These are phyloP conservation scores for Cicer yamashitae DNA, from an alignment of 306 rosid species.

Conservation along the genomic window DNA sequence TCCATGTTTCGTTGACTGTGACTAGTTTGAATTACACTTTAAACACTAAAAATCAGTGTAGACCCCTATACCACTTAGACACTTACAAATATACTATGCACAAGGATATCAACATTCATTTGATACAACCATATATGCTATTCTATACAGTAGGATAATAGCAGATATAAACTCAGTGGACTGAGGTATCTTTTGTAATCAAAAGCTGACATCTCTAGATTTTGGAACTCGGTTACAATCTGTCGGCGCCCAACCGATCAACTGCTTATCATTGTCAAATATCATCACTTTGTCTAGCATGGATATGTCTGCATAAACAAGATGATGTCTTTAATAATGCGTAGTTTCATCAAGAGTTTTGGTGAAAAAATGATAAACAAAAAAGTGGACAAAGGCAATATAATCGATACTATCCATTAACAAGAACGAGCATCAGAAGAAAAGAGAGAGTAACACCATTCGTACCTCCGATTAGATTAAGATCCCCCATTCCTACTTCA, in stretches of 20 bases:
- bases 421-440: slow-evolving; percentile 19
- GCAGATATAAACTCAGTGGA: neutral
- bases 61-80: neutral
- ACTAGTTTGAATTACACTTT: neutral
- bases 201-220: slow-evolving; percentile 53
- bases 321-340: neutral
- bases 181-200: slow-evolving; percentile 39
- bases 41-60: slow-evolving; percentile 17
- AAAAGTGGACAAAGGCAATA: neutral
- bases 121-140: slow-evolving; percentile 18
- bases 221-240: slow-evolving; percentile 72
- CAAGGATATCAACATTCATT: slow-evolving; percentile 1
- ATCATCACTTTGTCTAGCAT: slow-evolving; percentile 85
- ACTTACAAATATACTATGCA: slow-evolving; percentile 33
- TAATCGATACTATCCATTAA: neutral
- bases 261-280: slow-evolving; percentile 78
- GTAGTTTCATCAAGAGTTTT: slow-evolving; percentile 25
- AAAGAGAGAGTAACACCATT: slow-evolving; percentile 23
- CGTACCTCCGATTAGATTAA: slow-evolving; percentile 85
- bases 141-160: neutral
- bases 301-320: slow-evolving; percentile 65
- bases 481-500: slow-evolving; percentile 68
- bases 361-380: slow-evolving; percentile 20
- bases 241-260: slow-evolving; percentile 76
- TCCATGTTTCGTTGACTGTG: neutral